These are phyloP conservation scores for Eimeria sp. DNA, from an alignment of 169 alveolate genomes.

Conservation along the genomic window DNA sequence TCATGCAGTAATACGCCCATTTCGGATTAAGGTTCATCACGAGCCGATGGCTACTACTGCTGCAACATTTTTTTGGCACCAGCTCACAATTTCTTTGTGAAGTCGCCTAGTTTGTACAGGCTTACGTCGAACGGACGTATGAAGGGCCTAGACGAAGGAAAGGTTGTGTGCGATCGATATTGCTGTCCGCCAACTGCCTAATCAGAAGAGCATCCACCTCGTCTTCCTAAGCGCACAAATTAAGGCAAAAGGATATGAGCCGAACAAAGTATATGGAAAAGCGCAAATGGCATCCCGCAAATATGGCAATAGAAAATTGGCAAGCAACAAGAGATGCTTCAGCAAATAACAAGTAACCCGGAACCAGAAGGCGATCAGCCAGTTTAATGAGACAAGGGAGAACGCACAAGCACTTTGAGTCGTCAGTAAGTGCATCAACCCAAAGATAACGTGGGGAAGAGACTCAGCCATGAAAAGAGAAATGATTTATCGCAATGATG, in stretches of 20 bases:
- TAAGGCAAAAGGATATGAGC: neutral
- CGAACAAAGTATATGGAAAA: neutral
- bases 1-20: neutral
- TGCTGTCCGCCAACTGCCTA: slow-evolving; percentile 81
- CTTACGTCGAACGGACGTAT: slow-evolving; percentile 18
- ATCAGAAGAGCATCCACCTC: slow-evolving; percentile 80
- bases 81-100: neutral
- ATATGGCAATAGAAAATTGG: neutral
- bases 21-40: neutral
- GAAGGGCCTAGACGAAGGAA: slow-evolving; percentile 82
- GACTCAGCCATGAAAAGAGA: neutral
- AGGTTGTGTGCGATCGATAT: slow-evolving; percentile 80
- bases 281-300: neutral
- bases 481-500: neutral
- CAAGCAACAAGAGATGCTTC: neutral
- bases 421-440: neutral
- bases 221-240: slow-evolving; percentile 81
- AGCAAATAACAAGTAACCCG: neutral
- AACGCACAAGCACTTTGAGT: neutral
- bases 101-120: neutral
- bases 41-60: neutral
- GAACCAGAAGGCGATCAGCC: neutral
- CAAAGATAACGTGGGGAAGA: neutral
- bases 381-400: neutral
- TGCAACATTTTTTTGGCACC: neutral